Percentiles rank a stretch among this genome's conserved stretches.
These are phyloP conservation scores for Blepharisma undulans DNA, from an alignment of 169 alveolate species.

Conservation along the genomic window DNA sequence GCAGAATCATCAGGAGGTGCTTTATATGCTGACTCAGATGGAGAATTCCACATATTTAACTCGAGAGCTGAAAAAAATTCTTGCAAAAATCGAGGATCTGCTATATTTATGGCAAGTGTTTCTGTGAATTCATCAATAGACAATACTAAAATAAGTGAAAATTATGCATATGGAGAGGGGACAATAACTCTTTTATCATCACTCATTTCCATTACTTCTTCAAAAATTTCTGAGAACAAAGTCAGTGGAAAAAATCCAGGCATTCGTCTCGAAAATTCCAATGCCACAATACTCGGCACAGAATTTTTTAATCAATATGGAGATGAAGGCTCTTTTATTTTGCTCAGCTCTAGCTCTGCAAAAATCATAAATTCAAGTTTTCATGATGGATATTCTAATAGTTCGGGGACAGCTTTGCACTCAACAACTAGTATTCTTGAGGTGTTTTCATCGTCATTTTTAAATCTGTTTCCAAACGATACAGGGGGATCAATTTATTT, in stretches of 20 bases:
- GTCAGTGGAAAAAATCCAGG: neutral
- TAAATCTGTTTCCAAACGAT: neutral
- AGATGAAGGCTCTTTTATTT: neutral
- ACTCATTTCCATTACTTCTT: neutral
- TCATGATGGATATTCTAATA: neutral
- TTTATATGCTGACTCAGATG: neutral
- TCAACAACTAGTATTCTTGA: neutral
- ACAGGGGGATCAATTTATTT: neutral
- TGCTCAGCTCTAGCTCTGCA: neutral
- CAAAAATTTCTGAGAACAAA: neutral
- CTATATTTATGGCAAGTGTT: neutral
- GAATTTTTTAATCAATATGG: neutral
- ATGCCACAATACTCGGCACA: neutral
- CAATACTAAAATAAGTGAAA: neutral
- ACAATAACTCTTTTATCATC: neutral
- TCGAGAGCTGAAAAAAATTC: neutral
- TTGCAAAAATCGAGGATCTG: neutral
- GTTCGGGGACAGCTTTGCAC: neutral
- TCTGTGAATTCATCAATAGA: neutral
- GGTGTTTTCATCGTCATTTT: neutral
- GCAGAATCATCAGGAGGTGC: neutral
- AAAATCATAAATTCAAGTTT: neutral
- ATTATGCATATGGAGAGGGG: neutral
- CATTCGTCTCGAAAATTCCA: neutral
- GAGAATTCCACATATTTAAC: neutral